Conservation (phyloP, 2,329 filamentous ascomycete genomes). For the Plenodomus tracheiphilus region DNA sequence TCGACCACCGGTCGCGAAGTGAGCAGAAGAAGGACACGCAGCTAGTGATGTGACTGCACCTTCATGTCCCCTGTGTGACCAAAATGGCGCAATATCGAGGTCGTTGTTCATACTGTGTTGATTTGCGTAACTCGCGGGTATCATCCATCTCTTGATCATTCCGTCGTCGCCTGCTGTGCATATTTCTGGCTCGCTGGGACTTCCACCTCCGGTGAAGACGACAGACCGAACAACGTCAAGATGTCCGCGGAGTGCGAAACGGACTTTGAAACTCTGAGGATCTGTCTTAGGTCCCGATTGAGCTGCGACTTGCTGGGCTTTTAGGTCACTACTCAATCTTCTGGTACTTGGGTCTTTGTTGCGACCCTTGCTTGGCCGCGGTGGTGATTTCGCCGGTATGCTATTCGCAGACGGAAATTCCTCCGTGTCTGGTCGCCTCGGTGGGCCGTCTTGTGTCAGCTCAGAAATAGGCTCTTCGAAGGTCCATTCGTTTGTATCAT, state of each 20-base stretch:
- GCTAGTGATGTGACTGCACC: conserved; percentile 86
- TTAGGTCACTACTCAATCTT: conserved; percentile 64
- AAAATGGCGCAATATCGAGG: conserved; percentile 88
- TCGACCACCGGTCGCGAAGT: conserved; percentile 85
- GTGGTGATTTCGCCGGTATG: conserved; percentile 78
- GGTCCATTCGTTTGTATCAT: conserved; percentile 80
- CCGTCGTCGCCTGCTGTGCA: conserved; percentile 96
- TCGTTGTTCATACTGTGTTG: conserved; percentile 69
- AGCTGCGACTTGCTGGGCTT: conserved; percentile 56
- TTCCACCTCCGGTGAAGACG: conserved; percentile 95
- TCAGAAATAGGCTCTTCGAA: conserved; percentile 79
- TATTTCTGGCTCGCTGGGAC: conserved; percentile 92
- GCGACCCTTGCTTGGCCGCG: conserved; percentile 65
- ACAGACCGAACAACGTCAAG: conserved; percentile 91
- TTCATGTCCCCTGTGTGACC: conserved; percentile 92
- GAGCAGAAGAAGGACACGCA: conserved; percentile 83
- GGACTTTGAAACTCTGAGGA: conserved; percentile 81
- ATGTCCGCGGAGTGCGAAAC: conserved; percentile 89
- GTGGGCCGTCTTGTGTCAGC: conserved; percentile 54
- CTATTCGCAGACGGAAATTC: conserved; percentile 80
- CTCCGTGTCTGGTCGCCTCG: conserved; percentile 79
- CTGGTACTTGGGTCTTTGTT: conserved; percentile 65
- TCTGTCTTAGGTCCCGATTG: conserved; percentile 60
- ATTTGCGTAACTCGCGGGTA: conserved; percentile 76
- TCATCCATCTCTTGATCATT: conserved; percentile 94